Evolutionary conservation across 2,329 filamentous ascomycete genomes (phyloP).

Genomic region (Apiospora aurea): DNA sequence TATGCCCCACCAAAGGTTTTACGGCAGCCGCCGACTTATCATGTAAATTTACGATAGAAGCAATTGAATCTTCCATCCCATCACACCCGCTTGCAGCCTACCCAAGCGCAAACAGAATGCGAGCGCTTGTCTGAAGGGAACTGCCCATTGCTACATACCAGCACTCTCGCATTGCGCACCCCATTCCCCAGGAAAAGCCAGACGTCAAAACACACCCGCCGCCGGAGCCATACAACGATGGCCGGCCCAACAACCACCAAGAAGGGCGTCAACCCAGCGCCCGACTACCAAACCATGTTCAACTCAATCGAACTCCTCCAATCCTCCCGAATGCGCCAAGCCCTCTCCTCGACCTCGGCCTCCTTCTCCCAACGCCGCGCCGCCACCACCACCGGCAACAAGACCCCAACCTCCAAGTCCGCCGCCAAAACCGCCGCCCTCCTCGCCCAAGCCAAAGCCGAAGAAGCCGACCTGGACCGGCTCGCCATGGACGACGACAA

Average conservation of each 20-base stretch:
- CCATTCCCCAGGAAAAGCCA: background rate
- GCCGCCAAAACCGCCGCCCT: background rate
- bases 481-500: slow-evolving; percentile 30
- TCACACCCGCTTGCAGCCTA: too few relatives aligned
- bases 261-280: slow-evolving; percentile 39
- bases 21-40: background rate
- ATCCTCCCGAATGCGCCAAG: slow-evolving; percentile 31
- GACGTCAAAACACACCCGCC: background rate
- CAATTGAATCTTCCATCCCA: slow-evolving; percentile 1
- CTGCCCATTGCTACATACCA: too few relatives aligned
- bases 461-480: slow-evolving; percentile 26
- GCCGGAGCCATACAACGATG: background rate
- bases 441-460: slow-evolving; percentile 16
- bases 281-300: slow-evolving; percentile 39
- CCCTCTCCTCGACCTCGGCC: slow-evolving; percentile 25
- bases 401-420: background rate
- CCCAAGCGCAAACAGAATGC: background rate
- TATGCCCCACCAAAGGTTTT: slow-evolving; percentile 11
- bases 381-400: slow-evolving; percentile 20
- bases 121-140: background rate
- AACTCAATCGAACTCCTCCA: slow-evolving; percentile 40
- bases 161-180: too few relatives aligned
- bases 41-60: background rate
- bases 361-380: slow-evolving; percentile 27
- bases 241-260: slow-evolving; percentile 3